A percentile compares a stretch with the other conserved stretches of the same genome.
Conservation (phyloP, 129 eudicot genomes). For the Escallonia herrerae region DNA sequence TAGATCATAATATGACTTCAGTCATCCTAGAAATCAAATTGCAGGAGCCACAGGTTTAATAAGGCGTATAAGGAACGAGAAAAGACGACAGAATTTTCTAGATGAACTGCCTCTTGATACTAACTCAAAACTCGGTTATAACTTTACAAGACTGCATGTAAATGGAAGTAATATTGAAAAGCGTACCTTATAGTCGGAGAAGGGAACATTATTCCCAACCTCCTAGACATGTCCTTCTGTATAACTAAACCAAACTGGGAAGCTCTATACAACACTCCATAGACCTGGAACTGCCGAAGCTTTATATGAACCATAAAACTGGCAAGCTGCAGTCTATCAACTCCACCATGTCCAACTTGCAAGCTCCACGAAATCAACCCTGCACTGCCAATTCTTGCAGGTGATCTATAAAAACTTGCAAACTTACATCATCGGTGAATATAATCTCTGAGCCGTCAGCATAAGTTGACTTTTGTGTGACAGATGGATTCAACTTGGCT, state of each 20-base stretch:
- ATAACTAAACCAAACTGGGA: slow-evolving; percentile 2
- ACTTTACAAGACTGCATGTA: too few species aligned
- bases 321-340: slow-evolving; percentile 15
- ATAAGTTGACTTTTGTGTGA: slow-evolving; percentile 69
- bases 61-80: too few species aligned
- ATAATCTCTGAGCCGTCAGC: slow-evolving; percentile 67
- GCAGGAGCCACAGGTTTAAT: too few species aligned
- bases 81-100: too few species aligned
- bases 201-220: too few species aligned
- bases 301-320: background rate
- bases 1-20: too few species aligned
- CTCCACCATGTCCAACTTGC: slow-evolving; percentile 62
- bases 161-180: too few species aligned
- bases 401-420: slow-evolving; percentile 81
- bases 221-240: slow-evolving; percentile 1
- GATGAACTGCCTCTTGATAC: too few species aligned
- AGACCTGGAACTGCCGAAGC: background rate
- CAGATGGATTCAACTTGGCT: slow-evolving; percentile 94
- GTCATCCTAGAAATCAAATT: too few species aligned
- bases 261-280: slow-evolving; percentile 2
- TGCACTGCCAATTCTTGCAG: slow-evolving; percentile 89
- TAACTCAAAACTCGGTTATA: too few species aligned
- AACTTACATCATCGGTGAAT: slow-evolving; percentile 84
- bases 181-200: too few species aligned
- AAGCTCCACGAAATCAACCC: slow-evolving; percentile 31